phyloP scores from a whole-genome alignment of 2,329 filamentous ascomycete genomes.

The Aureobasidium pullulans region DNA sequence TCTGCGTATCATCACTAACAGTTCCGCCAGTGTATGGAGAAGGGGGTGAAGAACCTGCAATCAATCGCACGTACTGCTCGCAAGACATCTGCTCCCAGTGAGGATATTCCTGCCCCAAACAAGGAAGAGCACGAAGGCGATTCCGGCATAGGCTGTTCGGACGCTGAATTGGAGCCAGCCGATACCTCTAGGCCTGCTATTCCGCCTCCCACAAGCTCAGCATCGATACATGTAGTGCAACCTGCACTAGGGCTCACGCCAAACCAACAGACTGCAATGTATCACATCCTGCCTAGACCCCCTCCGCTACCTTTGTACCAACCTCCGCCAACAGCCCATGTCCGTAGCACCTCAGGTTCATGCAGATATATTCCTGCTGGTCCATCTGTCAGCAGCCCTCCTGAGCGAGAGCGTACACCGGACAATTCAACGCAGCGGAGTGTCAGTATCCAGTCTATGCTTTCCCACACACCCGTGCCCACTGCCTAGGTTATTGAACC shows the following conservation, averaged over 20 bases:
- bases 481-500: too few relatives aligned
- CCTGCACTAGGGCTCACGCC: neutral
- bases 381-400: neutral
- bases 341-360: neutral
- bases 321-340: slow-evolving; percentile 23
- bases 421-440: neutral
- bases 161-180: slow-evolving; percentile 35
- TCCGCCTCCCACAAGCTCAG: neutral
- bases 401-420: neutral
- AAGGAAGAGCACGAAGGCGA: slow-evolving; percentile 51
- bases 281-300: slow-evolving; percentile 14
- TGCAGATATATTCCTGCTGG: neutral
- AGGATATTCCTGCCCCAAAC: slow-evolving; percentile 26
- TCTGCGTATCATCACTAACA: slow-evolving; percentile 12
- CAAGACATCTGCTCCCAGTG: slow-evolving; percentile 52
- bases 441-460: slow-evolving; percentile 8
- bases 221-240: neutral
- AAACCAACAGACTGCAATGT: neutral
- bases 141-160: slow-evolving; percentile 57
- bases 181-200: neutral
- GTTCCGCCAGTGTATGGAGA: slow-evolving; percentile 64
- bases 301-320: slow-evolving; percentile 27
- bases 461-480: neutral
- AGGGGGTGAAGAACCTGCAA: slow-evolving; percentile 73
- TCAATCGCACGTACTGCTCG: slow-evolving; percentile 59